Evolutionary conservation across 441 rosid genomes (phyloP), one percentile per base, ranked within the genome.

Genomic region (Populus tomentosa): DNA sequence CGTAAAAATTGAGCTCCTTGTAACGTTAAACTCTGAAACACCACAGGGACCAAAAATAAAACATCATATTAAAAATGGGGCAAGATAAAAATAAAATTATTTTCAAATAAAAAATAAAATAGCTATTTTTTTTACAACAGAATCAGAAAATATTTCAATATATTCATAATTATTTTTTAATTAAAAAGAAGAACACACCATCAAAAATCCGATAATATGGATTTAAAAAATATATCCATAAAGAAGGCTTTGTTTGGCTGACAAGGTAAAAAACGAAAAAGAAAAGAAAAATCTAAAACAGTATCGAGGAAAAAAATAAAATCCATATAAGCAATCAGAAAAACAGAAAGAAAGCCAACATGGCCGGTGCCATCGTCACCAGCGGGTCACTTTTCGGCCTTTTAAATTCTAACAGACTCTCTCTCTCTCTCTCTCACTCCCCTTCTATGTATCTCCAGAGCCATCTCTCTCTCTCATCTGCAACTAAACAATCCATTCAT

Each of bases 361-460:
- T 72, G 85, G 84, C 84, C 82, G 85, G 86, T 81, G 86, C 79
- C 88, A 80, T 79, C 80, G 83, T 80, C 84, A 77, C 79, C 7
- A 24, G 21, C 89, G 85, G 88, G 81, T 77, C 79, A 56, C n/a
- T 16, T 85, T 79, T 71, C 76, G 61, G 69, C 81, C 30, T 74
- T 71, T 73, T 59, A 72, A 70, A 69, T 62, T 35, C 35, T 56
- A 28, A 28, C 30, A 2, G 30, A 28, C 30, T 59, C 76, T 79
- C 30, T 30, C 68, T 10, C 9, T 35, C n/a, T 63, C 33, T 59
- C 70, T 38, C n/a, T n/a, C n/a, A n/a, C 33, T 11, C 3, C 30
- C 30, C 30, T 28, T 28, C 30, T 3, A 3, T 28, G 30, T 28
- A 28, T 28, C 30, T 28, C 30, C 64, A 32, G 5, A 70, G 10